These are phyloP conservation scores for Phlyctochytrium planicorne DNA, from an alignment of 192 early-diverging fungal species.

Conservation along the genomic window DNA sequence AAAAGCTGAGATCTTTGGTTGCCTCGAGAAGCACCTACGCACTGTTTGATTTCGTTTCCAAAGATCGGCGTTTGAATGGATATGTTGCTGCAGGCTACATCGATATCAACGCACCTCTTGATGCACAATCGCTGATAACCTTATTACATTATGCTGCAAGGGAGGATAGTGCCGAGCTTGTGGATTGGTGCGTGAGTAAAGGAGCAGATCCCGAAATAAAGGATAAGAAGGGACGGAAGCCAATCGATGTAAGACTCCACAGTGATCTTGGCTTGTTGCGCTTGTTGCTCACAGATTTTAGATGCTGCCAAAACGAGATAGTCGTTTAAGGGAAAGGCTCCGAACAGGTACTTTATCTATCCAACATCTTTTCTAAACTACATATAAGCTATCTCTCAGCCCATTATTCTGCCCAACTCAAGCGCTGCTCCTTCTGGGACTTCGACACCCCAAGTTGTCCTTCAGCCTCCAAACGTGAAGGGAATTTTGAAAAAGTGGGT, in stretches of 20 bases:
- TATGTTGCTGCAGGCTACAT: slow-evolving; percentile 47
- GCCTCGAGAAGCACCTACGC: slow-evolving; percentile 35
- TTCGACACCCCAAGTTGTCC: too few relatives aligned
- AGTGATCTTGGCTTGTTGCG: too few relatives aligned
- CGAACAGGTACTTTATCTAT: too few relatives aligned
- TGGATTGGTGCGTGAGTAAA: slow-evolving; percentile 68
- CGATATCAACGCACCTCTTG: slow-evolving; percentile 66
- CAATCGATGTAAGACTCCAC: slow-evolving; percentile 56
- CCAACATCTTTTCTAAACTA: too few relatives aligned
- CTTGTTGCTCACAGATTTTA: too few relatives aligned
- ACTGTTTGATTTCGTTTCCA: slow-evolving; percentile 58
- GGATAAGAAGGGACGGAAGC: slow-evolving; percentile 63
- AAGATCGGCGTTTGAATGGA: slow-evolving; percentile 48
- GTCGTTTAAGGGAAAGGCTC: too few relatives aligned
- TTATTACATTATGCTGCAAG: slow-evolving; percentile 70
- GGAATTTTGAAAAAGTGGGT: slow-evolving; percentile 81
- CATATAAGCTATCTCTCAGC: too few relatives aligned
- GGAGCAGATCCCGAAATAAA: slow-evolving; percentile 73
- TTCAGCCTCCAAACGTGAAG: too few relatives aligned
- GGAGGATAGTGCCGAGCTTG: slow-evolving; percentile 61
- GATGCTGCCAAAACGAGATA: too few relatives aligned
- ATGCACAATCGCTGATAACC: slow-evolving; percentile 60
- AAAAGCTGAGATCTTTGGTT: slow-evolving; percentile 8
- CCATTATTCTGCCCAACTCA: too few relatives aligned
- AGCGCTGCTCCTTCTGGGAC: too few relatives aligned